Evolutionary conservation across 1,284 basidiomycete species (phyloP).

Genomic region (Naganishia albida): DNA sequence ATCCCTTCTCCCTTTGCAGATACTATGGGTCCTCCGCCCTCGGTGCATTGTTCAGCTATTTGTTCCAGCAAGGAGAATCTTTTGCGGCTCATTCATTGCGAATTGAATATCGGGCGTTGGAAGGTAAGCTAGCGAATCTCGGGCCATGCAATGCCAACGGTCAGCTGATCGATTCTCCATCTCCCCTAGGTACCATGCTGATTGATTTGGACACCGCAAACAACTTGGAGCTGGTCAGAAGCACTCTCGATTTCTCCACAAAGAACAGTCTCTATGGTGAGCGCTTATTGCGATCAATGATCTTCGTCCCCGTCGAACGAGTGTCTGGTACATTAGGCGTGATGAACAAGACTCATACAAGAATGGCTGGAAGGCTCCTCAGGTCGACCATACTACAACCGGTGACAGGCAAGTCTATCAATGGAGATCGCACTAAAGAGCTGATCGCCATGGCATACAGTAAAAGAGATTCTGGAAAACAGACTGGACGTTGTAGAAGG

Average conservation of each 20-base stretch:
- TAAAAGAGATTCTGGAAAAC: constrained; percentile 66
- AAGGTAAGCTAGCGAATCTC: constrained; percentile 50
- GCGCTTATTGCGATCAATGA: constrained; percentile 31
- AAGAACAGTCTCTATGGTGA: constrained; percentile 72
- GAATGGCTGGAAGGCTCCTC: constrained; percentile 79
- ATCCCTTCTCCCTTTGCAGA: background rate
- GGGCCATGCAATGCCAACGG: constrained; percentile 5
- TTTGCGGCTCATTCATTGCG: constrained; percentile 73
- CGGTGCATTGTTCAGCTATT: constrained; percentile 79
- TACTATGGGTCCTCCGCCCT: constrained; percentile 61
- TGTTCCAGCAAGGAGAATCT: constrained; percentile 65
- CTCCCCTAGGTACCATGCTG: constrained; percentile 74
- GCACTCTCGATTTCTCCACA: constrained; percentile 66
- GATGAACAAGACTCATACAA: constrained; percentile 79
- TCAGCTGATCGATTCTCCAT: background rate
- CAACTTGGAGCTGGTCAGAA: constrained; percentile 83
- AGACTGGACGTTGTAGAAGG: constrained; percentile 83
- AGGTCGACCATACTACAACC: constrained; percentile 82
- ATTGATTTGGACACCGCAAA: constrained; percentile 83
- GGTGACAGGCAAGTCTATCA: constrained; percentile 61
- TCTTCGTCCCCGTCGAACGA: background rate
- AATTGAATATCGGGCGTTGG: constrained; percentile 74
- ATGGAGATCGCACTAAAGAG: background rate
- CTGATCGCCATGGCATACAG: background rate
- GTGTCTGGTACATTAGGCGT: constrained; percentile 54